These are phyloP conservation scores for Gastrodia elata DNA, from an alignment of 106 monocot species.

Conservation along the genomic window DNA sequence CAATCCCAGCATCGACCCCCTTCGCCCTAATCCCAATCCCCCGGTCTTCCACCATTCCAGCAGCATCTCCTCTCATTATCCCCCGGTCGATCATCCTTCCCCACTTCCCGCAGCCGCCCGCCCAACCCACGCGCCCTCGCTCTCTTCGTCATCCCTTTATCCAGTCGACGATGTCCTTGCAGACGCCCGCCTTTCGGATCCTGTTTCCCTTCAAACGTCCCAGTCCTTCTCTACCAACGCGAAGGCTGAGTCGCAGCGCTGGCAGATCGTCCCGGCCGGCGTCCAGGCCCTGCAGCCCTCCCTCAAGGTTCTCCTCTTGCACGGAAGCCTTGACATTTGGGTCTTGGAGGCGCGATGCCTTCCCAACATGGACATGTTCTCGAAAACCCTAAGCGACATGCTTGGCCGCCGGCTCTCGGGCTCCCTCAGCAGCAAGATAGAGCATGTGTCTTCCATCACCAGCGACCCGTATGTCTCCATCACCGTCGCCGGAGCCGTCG, in stretches of 20 bases:
- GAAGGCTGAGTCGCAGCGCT: neutral
- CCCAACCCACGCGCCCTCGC: slow-evolving; percentile 1
- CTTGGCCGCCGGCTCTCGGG: slow-evolving; percentile 27
- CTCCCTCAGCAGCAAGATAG: slow-evolving; percentile 32
- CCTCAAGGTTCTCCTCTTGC: slow-evolving; percentile 60
- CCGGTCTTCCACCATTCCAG: slow-evolving; percentile 6
- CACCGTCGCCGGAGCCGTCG: slow-evolving; percentile 30
- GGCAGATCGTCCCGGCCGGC: slow-evolving; percentile 11
- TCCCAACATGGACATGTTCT: slow-evolving; percentile 87
- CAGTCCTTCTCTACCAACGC: neutral
- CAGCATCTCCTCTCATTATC: slow-evolving; percentile 8
- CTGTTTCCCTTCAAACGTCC: no score
- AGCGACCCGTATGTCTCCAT: slow-evolving; percentile 87
- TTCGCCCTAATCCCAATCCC: slow-evolving; percentile 1
- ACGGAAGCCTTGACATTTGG: slow-evolving; percentile 72
- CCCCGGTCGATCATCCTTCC: neutral
- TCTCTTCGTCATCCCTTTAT: slow-evolving; percentile 19
- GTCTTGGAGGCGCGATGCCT: slow-evolving; percentile 52
- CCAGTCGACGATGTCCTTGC: slow-evolving; percentile 18
- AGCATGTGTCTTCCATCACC: slow-evolving; percentile 45
- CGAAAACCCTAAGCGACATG: slow-evolving; percentile 66
- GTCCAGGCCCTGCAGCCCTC: slow-evolving; percentile 14
- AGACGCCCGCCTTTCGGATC: slow-evolving; percentile 22
- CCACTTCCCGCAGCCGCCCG: slow-evolving; percentile 4
- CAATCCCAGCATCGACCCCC: slow-evolving; percentile 1